phyloP scores from a whole-genome alignment of 108 stramenopile genomes.

The Cyclostephanos tholiformis region DNA sequence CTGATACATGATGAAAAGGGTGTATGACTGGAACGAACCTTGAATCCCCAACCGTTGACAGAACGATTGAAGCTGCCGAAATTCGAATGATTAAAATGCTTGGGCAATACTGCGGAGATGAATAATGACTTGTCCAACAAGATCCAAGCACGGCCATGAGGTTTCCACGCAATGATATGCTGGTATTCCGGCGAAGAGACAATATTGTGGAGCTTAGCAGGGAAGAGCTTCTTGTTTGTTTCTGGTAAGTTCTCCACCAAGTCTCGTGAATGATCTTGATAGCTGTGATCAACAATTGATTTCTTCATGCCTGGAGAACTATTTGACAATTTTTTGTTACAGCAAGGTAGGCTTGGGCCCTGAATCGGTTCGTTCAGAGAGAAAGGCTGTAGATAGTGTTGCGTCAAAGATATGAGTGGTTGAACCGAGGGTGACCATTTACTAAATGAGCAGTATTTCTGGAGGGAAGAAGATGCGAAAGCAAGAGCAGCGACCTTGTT shows the following conservation, averaged over 20 bases:
- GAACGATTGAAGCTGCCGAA: constrained; percentile 11
- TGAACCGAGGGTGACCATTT: no score
- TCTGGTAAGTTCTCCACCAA: neutral
- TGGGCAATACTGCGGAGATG: neutral
- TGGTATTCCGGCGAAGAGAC: constrained; percentile 51
- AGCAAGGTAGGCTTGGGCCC: no score
- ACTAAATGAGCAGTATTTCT: no score
- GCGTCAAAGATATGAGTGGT: no score
- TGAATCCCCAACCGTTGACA: constrained; percentile 18
- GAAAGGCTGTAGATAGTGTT: no score
- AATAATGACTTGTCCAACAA: constrained; percentile 30
- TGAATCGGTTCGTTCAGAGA: no score
- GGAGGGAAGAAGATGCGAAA: no score
- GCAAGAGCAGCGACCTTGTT: no score
- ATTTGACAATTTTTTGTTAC: no score
- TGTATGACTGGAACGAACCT: neutral
- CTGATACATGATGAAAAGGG: neutral
- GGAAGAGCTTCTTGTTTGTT: constrained; percentile 48
- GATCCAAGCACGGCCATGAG: constrained; percentile 58
- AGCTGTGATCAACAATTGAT: constrained; percentile 4
- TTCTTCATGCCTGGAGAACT: neutral
- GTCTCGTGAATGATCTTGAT: constrained; percentile 1
- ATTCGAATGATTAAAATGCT: constrained; percentile 8
- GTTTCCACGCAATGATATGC: constrained; percentile 64
- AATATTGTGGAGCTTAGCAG: constrained; percentile 63